Conservation (phyloP, 208 protist species). For the Leishmania mexicana region DNA sequence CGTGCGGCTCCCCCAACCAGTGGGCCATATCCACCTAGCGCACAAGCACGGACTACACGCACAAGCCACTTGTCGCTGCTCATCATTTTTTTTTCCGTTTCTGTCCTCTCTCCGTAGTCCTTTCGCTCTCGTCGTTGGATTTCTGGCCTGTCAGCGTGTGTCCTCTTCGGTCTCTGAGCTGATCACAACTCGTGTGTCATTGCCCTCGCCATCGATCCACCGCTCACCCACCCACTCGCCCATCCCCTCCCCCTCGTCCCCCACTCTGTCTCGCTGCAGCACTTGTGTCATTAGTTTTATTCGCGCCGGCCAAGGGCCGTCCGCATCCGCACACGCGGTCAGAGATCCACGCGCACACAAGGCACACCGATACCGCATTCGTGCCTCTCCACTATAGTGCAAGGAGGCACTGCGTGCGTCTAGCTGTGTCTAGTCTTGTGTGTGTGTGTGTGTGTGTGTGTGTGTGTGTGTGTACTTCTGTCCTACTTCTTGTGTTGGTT, state of each 20-base stretch:
- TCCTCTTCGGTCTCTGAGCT: not conserved
- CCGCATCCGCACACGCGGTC: not conserved
- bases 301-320: not conserved
- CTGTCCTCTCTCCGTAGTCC: not conserved
- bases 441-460: conserved; percentile 9
- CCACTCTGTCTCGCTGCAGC: not conserved
- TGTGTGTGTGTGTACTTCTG: conserved; percentile 1
- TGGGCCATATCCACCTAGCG: too few species aligned
- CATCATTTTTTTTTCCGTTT: not conserved
- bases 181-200: not conserved
- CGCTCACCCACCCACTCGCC: not conserved
- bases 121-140: not conserved
- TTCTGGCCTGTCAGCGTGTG: not conserved
- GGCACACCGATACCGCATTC: not conserved
- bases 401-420: not conserved
- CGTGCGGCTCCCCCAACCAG: not conserved
- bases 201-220: not conserved
- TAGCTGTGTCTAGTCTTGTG: not conserved
- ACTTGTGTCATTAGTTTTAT: not conserved
- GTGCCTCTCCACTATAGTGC: not conserved
- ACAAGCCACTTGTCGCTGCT: too few species aligned
- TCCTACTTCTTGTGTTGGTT: not conserved
- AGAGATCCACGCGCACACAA: not conserved
- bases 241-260: not conserved
- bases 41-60: too few species aligned